A percentile compares a stretch with the other conserved stretches of the same genome.
Conservation (phyloP, 1,284 basidiomycete genomes). For the Acaromyces ingoldii region DNA sequence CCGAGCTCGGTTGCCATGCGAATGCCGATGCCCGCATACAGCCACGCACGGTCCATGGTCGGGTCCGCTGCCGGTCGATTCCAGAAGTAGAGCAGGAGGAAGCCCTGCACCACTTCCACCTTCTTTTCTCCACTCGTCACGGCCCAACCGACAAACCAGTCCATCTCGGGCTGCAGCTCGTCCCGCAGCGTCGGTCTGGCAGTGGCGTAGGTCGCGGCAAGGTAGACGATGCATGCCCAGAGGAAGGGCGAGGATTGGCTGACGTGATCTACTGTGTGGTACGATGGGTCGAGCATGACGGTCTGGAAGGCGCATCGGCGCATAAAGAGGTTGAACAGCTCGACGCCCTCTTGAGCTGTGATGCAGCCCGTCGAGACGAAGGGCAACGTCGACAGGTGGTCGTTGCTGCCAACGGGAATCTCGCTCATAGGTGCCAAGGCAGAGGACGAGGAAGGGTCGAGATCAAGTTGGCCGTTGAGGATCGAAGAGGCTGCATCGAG, state of each 20-base stretch:
- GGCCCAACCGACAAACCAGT: constrained; percentile 6
- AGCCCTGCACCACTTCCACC: constrained; percentile 62
- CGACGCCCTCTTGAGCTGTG: constrained; percentile 71
- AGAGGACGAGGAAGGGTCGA: no score
- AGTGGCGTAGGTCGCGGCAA: constrained; percentile 82
- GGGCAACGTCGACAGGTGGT: no score
- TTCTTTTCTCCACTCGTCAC: constrained; percentile 73
- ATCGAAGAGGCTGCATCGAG: no score
- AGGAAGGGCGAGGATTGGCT: constrained; percentile 45
- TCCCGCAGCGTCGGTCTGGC: constrained; percentile 73
- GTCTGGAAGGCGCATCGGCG: constrained; percentile 52
- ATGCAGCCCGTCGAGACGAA: constrained; percentile 70
- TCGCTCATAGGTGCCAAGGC: no score
- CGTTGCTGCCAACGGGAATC: no score
- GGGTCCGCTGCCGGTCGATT: constrained; percentile 57
- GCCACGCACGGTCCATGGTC: constrained; percentile 94
- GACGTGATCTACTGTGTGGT: constrained; percentile 45
- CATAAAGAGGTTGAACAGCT: constrained; percentile 82
- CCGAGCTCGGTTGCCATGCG: constrained; percentile 95
- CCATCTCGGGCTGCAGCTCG: constrained; percentile 1
- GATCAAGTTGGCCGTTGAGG: no score
- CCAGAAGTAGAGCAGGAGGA: constrained; percentile 51
- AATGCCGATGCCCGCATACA: constrained; percentile 54
- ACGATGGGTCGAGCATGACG: constrained; percentile 43
- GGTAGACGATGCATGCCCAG: constrained; percentile 67